Evolutionary conservation across 2,329 filamentous ascomycete species (phyloP).

Genomic region (Aspergillus sp.): DNA sequence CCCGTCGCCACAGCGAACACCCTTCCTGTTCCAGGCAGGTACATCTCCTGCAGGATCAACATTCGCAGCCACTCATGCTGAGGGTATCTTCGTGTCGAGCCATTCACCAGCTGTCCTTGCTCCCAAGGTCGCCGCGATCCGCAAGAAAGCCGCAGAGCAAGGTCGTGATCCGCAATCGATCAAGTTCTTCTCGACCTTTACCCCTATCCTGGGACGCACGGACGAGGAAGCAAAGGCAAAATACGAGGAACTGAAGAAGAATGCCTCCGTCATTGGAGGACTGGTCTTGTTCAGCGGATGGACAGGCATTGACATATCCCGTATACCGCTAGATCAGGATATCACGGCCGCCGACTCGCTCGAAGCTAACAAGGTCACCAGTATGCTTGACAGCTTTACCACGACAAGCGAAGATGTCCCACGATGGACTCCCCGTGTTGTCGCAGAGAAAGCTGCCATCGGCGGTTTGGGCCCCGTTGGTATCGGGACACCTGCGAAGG

Average conservation of each 20-base stretch:
- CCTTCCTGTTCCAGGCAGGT: conserved; percentile 60
- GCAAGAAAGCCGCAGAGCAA: conserved; percentile 49
- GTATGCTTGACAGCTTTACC: conserved; percentile 51
- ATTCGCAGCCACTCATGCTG: conserved; percentile 60
- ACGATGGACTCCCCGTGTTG: conserved; percentile 46
- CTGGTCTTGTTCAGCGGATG: conserved; percentile 58
- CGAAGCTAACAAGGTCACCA: conserved; percentile 54
- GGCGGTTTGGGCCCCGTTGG: conserved; percentile 51
- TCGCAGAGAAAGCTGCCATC: conserved; percentile 49
- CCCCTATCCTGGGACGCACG: conserved; percentile 51
- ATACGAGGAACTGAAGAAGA: conserved; percentile 51
- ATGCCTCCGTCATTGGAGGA: conserved; percentile 55
- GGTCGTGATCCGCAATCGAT: conserved; percentile 58
- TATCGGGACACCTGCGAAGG: conserved; percentile 47
- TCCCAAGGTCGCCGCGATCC: conserved; percentile 55
- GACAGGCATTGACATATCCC: conserved; percentile 61
- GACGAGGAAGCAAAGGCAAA: conserved; percentile 57
- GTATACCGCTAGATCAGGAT: conserved; percentile 58
- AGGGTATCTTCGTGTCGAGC: conserved; percentile 60
- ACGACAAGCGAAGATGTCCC: conserved; percentile 51
- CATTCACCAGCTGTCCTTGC: conserved; percentile 52
- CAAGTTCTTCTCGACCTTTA: conserved; percentile 57
- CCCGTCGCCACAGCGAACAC: conserved; percentile 58
- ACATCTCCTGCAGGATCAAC: conserved; percentile 57
- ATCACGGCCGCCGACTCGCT: conserved; percentile 55